Percentiles rank a stretch among this genome's conserved stretches.
phyloP scores from a whole-genome alignment of 1,284 basidiomycete species.

The Malassezia sympodialis region DNA sequence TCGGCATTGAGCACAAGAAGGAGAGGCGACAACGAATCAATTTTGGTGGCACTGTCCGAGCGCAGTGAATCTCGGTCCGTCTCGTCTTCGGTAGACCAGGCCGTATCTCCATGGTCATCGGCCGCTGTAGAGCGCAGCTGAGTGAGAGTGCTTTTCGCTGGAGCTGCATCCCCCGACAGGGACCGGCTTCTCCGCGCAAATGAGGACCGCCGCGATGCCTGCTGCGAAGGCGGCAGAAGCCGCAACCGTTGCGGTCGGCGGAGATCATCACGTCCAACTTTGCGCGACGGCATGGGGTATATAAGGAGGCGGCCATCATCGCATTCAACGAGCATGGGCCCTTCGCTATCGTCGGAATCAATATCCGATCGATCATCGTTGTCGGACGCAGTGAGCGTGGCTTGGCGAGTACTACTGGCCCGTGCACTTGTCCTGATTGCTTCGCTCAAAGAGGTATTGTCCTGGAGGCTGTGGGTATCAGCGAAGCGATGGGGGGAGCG shows the following conservation, averaged over 20 bases:
- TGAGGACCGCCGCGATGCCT: neutral
- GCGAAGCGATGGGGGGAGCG: neutral
- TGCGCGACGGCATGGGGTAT: neutral
- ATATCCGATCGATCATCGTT: neutral
- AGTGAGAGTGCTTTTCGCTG: neutral
- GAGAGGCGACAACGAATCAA: neutral
- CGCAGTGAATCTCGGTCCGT: conserved; percentile 12
- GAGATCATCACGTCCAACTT: neutral
- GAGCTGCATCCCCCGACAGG: neutral
- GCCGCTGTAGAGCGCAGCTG: neutral
- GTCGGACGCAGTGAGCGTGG: neutral
- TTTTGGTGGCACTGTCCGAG: neutral
- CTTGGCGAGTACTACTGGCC: neutral
- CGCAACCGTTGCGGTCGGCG: neutral
- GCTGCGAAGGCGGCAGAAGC: neutral
- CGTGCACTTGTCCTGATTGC: neutral
- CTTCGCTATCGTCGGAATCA: neutral
- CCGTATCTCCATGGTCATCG: conserved; percentile 5
- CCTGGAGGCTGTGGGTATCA: neutral
- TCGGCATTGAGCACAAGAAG: conserved; percentile 10
- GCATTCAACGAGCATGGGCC: conserved; percentile 4
- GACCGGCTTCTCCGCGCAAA: neutral
- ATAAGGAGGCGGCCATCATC: conserved; percentile 12
- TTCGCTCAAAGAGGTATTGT: neutral
- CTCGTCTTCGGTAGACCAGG: conserved; percentile 16